A percentile compares a stretch with the other conserved stretches of the same genome.
These are phyloP conservation scores for Bryum argenteum DNA, from an alignment of 225 moss, liverwort and hornwort species.

Conservation along the genomic window DNA sequence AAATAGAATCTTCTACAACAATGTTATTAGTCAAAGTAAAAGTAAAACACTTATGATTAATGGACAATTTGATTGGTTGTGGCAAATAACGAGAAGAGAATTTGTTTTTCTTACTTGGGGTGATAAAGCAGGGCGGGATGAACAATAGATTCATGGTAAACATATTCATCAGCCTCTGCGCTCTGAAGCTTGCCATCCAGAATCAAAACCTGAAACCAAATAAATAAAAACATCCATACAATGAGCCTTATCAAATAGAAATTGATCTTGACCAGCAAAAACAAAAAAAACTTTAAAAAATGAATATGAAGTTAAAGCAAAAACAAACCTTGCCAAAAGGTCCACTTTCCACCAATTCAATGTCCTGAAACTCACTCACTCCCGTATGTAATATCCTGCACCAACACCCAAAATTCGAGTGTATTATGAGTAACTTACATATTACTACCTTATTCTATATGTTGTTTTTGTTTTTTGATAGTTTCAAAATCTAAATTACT, in stretches of 20 bases:
- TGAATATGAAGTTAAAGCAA: background rate
- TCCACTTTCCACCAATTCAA: conserved; percentile 84
- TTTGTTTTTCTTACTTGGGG: conserved; percentile 50
- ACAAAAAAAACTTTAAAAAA: background rate
- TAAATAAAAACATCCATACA: background rate
- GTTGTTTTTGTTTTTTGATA: no score
- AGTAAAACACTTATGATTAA: no score
- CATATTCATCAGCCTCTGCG: conserved; percentile 91
- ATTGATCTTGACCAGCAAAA: background rate
- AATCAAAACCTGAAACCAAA: conserved; percentile 62
- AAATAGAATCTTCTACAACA: no score
- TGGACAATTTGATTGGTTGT: no score
- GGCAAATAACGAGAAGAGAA: no score
- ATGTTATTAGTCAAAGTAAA: no score
- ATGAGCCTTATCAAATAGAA: no score
- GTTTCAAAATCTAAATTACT: no score
- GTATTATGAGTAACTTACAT: no score
- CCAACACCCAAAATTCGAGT: background rate
- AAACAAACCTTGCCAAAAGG: conserved; percentile 84
- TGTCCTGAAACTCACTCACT: conserved; percentile 86
- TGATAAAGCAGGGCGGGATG: conserved; percentile 89
- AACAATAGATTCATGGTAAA: conserved; percentile 85
- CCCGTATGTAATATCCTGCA: conserved; percentile 82
- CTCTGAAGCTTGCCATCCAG: conserved; percentile 95
- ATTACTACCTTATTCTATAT: no score